These are phyloP conservation scores for Annulohypoxylon nitens DNA, from an alignment of 495 filamentous ascomycete species.

Conservation along the genomic window DNA sequence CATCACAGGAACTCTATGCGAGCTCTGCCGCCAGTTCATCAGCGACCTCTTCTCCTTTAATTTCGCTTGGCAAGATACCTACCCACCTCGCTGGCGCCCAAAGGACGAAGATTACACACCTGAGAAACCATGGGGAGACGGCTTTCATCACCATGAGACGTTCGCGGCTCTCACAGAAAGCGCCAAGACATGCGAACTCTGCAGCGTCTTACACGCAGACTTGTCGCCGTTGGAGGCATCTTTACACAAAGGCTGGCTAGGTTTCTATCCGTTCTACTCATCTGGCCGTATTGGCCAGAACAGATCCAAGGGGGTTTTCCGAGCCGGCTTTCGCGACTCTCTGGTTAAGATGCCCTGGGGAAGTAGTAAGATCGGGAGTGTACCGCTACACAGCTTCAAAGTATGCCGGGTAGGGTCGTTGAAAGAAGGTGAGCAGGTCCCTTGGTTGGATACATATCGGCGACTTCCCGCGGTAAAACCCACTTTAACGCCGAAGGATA, in stretches of 20 bases:
- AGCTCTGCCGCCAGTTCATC: conserved; percentile 37
- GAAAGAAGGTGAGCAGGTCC: conserved; percentile 15
- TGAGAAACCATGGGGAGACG: conserved; percentile 25
- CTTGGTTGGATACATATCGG: conserved; percentile 26
- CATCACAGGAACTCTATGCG: conserved; percentile 31
- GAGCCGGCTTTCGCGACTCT: conserved; percentile 31
- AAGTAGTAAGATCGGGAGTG: conserved; percentile 23
- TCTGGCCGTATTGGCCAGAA: conserved; percentile 13
- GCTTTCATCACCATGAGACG: conserved; percentile 32
- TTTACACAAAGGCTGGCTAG: conserved; percentile 35
- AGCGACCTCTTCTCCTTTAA: conserved; percentile 31
- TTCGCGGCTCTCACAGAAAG: conserved; percentile 22
- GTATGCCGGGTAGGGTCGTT: conserved; percentile 21
- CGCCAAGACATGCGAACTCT: conserved; percentile 34
- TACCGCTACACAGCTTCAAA: conserved; percentile 35
- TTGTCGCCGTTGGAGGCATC: conserved; percentile 9
- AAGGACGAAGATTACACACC: conserved; percentile 10
- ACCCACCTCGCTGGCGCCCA: conserved; percentile 24
- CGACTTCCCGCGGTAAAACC: conserved; percentile 12
- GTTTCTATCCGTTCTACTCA: conserved; percentile 37
- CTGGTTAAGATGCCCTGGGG: conserved; percentile 31
- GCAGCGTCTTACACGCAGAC: conserved; percentile 29
- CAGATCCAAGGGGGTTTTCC: conserved; percentile 36
- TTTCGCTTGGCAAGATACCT: conserved; percentile 18
- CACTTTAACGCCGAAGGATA: not conserved